Conservation (phyloP, 371 early-diverging fungal genomes). For the Mortierella sp. region DNA sequence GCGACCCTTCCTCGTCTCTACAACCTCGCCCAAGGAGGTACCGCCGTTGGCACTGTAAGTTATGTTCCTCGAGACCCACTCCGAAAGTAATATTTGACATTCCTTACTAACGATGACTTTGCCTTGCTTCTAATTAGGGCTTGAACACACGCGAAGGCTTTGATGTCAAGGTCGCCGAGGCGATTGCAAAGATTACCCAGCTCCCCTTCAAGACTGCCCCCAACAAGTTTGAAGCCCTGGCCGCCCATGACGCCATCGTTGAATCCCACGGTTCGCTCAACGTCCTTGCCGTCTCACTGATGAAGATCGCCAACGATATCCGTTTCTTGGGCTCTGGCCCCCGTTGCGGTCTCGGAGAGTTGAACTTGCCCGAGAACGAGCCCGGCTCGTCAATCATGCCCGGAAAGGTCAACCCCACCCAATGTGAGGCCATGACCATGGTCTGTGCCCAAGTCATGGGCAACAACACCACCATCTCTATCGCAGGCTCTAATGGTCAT, state of each 20-base stretch:
- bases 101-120: background rate
- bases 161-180: conserved; percentile 86
- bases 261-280: conserved; percentile 95
- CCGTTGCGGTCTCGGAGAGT: conserved; percentile 96
- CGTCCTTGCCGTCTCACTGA: conserved; percentile 91
- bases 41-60: conserved; percentile 94
- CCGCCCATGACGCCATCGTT: conserved; percentile 96
- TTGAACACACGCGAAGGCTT: conserved; percentile 94
- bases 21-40: conserved; percentile 95
- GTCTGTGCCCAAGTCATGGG: conserved; percentile 98
- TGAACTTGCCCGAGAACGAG: conserved; percentile 95
- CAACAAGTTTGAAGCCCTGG: conserved; percentile 98
- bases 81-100: too few species aligned
- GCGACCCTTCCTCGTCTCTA: conserved; percentile 85
- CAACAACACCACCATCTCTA: conserved; percentile 90
- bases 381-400: conserved; percentile 99
- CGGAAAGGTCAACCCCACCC: conserved; percentile 98
- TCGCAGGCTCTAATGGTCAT: conserved; percentile 96
- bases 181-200: conserved; percentile 84
- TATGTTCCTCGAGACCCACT: background rate
- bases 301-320: conserved; percentile 98
- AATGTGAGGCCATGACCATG: conserved; percentile 99
- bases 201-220: conserved; percentile 93
- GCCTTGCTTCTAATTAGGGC: conserved; percentile 60
- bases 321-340: conserved; percentile 94